These are phyloP conservation scores for Thelonectria discophora DNA, from an alignment of 2,329 filamentous ascomycete genomes.

Conservation along the genomic window DNA sequence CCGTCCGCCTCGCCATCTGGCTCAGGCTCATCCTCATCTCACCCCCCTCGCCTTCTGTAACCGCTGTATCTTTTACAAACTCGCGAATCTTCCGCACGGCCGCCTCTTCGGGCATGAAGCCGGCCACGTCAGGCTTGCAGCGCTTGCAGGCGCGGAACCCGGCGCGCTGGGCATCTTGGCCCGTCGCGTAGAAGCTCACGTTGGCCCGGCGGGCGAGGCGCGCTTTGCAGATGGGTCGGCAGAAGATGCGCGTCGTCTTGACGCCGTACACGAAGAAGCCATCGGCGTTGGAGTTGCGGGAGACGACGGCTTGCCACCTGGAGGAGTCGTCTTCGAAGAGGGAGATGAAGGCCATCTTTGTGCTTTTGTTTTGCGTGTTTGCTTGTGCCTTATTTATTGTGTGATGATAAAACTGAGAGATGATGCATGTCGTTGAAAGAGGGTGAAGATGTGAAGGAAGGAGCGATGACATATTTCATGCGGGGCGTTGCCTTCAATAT, in stretches of 20 bases:
- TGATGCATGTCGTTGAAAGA: not conserved
- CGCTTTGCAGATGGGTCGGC: constrained; percentile 68
- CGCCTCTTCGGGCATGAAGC: constrained; percentile 53
- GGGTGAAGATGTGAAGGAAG: not conserved
- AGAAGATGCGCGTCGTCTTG: constrained; percentile 61
- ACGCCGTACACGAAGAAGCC: constrained; percentile 56
- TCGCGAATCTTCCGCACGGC: constrained; percentile 54
- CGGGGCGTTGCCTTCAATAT: constrained; percentile 45
- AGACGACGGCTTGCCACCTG: constrained; percentile 50
- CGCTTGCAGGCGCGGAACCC: constrained; percentile 67
- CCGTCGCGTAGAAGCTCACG: constrained; percentile 61
- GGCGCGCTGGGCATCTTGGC: constrained; percentile 54
- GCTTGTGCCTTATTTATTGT: not conserved
- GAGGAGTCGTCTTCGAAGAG: constrained; percentile 44
- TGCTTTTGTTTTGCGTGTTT: not conserved
- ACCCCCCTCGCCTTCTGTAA: constrained; percentile 27
- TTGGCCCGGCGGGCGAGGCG: constrained; percentile 69
- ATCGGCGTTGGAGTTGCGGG: constrained; percentile 48
- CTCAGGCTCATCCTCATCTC: constrained; percentile 49
- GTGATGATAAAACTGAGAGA: not conserved
- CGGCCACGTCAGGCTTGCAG: constrained; percentile 57
- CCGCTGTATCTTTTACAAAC: constrained; percentile 42
- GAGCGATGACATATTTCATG: constrained; percentile 17
- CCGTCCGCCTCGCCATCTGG: constrained; percentile 59
- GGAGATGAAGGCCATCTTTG: constrained; percentile 1